Conservation (phyloP, 176 grass and related monocot species). For the Elymus sibiricus region DNA sequence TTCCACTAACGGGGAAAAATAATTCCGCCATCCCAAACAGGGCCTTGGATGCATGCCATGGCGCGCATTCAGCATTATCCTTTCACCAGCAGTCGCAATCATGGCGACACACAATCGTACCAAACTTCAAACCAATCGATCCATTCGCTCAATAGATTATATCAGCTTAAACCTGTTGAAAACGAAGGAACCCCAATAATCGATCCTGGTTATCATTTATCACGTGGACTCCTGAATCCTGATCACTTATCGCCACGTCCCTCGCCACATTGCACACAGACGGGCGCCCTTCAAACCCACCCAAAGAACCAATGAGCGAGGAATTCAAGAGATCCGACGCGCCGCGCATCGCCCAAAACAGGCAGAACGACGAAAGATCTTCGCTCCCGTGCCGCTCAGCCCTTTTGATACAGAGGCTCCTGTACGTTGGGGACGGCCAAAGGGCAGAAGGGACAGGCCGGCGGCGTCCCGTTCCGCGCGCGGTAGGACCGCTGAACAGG, state of each 20-base stretch:
- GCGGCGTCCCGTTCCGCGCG: not conserved
- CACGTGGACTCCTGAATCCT: not conserved
- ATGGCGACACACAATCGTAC: too few relatives aligned
- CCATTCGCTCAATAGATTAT: too few relatives aligned
- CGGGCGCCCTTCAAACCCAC: not conserved
- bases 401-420: not conserved
- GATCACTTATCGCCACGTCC: not conserved
- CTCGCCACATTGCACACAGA: not conserved
- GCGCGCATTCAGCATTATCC: too few relatives aligned
- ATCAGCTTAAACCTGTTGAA: not conserved
- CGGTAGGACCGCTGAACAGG: not conserved
- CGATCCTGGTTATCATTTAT: not conserved
- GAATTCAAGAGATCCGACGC: not conserved
- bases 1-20: too few relatives aligned
- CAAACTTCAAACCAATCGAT: too few relatives aligned
- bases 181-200: conserved; percentile 14
- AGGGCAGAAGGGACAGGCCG: not conserved
- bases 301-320: not conserved
- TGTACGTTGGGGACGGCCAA: not conserved
- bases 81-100: too few relatives aligned
- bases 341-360: not conserved
- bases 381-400: not conserved
- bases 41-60: too few relatives aligned
- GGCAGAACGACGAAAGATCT: not conserved
- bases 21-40: too few relatives aligned